These are phyloP conservation scores for Penicillium italicum DNA, from an alignment of 2,329 filamentous ascomycete species.

Conservation along the genomic window DNA sequence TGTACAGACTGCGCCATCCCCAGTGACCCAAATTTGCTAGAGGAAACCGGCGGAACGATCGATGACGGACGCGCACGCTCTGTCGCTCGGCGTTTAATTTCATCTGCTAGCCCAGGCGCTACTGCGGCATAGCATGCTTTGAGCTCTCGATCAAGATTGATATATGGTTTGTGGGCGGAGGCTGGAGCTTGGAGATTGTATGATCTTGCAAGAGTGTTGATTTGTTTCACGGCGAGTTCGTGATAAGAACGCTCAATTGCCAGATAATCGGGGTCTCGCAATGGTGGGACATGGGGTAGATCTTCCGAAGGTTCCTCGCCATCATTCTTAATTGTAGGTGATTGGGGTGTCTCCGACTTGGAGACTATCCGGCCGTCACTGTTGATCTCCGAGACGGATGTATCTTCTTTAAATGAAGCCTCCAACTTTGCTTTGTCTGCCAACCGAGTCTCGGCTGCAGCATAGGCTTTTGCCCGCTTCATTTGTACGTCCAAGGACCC, in stretches of 20 bases:
- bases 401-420: constrained; percentile 20
- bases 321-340: background rate
- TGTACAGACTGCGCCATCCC: constrained; percentile 46
- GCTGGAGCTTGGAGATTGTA: constrained; percentile 96
- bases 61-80: constrained; percentile 41
- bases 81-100: constrained; percentile 67
- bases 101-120: constrained; percentile 68
- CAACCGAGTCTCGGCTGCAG: constrained; percentile 63
- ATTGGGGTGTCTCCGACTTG: background rate
- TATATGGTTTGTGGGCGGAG: constrained; percentile 89
- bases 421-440: constrained; percentile 24
- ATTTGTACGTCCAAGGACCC: constrained; percentile 73
- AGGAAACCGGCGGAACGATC: constrained; percentile 26
- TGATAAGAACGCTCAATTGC: constrained; percentile 70
- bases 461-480: constrained; percentile 66
- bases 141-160: constrained; percentile 77
- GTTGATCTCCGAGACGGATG: constrained; percentile 19
- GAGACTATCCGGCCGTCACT: constrained; percentile 25
- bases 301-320: constrained; percentile 12
- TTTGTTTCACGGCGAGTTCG: constrained; percentile 67
- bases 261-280: constrained; percentile 77
- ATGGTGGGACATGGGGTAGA: constrained; percentile 54
- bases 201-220: constrained; percentile 76
- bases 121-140: constrained; percentile 79
- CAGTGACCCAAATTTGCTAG: constrained; percentile 62